Evolutionary conservation across 257 asterid species (phyloP), one percentile per base, ranked within the genome.

Genomic region (Ballota nigra): DNA sequence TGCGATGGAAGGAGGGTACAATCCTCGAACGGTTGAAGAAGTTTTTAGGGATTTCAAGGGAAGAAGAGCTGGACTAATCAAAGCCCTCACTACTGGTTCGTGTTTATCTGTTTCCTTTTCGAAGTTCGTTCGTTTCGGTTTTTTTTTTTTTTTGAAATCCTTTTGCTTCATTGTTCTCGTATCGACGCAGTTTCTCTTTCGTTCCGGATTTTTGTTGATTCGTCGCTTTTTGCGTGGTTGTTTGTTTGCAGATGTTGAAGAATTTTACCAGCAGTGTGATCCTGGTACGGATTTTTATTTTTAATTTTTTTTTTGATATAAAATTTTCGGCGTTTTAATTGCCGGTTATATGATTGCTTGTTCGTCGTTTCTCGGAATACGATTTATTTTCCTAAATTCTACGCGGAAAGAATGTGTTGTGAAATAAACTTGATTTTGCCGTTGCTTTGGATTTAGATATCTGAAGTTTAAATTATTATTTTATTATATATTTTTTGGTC

Each of bases 61-160:
- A 8, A 77, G 91, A 22, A 75, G 91, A 71, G 72, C 77, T 78
- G 91, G 87, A 40, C 56, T 86, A 19, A 78, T 86, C 64, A 82
- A 84, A 77, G 92, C 92, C 15, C 92, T 86, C 33, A 86, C 89
- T 10, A 22, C 82, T 58, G 88, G 92, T 84, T 22, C 19, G 45
- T 69, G 12, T 38, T 76, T 66, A 24, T 33, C 10, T 38, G 4
- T 34, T 68, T 28, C 7, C 28, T 24, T 62, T 19, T 26, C 19
- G 4, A 41, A 63, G 8, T 1, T 43, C 52, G 16, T 47, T 19
- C 6, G 26, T 45, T 41, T 33, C 13, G 1, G n/a, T n/a, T n/a
- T 16, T n/a, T 40, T 16, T 70, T 18, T 28, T 33, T 8, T 24
- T 40, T 38, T 36, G 43, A 49, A 8, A 41, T n/a, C 8, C 0